Evolutionary conservation across 331 rosid genomes (phyloP).

Genomic region (Prunus yedoensis): DNA sequence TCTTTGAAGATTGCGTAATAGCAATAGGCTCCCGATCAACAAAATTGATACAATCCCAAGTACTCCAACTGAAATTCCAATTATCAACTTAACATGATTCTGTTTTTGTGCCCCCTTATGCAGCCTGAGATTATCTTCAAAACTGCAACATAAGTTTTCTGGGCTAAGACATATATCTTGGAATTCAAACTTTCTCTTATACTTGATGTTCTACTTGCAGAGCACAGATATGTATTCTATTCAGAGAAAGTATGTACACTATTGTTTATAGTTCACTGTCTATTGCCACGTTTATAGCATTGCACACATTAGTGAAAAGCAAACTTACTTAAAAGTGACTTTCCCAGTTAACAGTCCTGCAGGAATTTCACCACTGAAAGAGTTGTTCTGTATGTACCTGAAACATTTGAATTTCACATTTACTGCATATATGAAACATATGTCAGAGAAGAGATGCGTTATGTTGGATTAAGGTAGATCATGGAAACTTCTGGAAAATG

Average conservation of each 20-base stretch:
- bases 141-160: conserved; percentile 46
- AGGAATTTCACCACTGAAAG: conserved; percentile 82
- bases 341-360: conserved; percentile 55
- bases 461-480: neutral
- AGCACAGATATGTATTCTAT: neutral
- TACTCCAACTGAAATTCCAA: conserved; percentile 67
- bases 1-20: conserved; percentile 41
- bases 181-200: too few relatives aligned
- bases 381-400: conserved; percentile 91
- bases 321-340: conserved; percentile 66
- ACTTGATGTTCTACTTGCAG: too few relatives aligned
- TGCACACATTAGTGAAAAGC: conserved; percentile 2
- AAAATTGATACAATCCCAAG: conserved; percentile 46
- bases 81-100: conserved; percentile 58
- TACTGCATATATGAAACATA: conserved; percentile 22
- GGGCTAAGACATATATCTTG: neutral
- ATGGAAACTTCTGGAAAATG: conserved; percentile 13
- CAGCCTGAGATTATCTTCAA: conserved; percentile 55
- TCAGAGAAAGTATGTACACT: neutral
- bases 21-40: conserved; percentile 57
- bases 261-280: neutral
- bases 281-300: neutral
- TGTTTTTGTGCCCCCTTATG: conserved; percentile 39
- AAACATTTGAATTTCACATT: conserved; percentile 29
- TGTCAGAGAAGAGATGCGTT: neutral